Conservation (phyloP, 164 flowering plant genomes). For the Cinnamomum chago region DNA sequence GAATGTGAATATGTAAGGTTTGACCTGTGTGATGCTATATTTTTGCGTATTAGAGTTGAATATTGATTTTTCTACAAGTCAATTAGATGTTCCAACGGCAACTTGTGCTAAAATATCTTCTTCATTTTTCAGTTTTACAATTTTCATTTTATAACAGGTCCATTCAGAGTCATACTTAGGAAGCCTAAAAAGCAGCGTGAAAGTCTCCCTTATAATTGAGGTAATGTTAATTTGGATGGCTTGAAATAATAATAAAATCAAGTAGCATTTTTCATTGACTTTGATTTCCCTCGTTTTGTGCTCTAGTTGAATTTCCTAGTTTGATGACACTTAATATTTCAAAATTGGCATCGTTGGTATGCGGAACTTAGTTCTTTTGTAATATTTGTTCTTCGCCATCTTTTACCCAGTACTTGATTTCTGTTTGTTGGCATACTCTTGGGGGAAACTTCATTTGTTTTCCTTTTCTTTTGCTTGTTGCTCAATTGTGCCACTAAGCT, state of each 20-base stretch:
- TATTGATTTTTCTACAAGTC: not conserved
- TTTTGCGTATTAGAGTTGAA: not conserved
- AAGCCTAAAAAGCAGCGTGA: conserved; percentile 64
- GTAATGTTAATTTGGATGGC: conserved; percentile 24
- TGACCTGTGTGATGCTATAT: too few relatives aligned
- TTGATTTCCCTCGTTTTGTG: not conserved
- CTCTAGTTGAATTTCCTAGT: not conserved
- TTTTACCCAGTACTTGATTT: not conserved
- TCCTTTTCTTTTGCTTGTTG: too few relatives aligned
- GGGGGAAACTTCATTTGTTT: too few relatives aligned
- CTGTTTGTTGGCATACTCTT: not conserved
- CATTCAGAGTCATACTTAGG: conserved; percentile 73
- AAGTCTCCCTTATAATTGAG: conserved; percentile 73
- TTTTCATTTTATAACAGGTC: conserved; percentile 40
- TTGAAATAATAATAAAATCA: too few relatives aligned
- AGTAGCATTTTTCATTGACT: not conserved
- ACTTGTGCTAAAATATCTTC: not conserved
- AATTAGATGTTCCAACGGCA: not conserved
- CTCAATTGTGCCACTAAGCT: not conserved
- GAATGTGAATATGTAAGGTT: not conserved
- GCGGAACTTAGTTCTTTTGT: not conserved
- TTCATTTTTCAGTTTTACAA: not conserved
- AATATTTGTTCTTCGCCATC: not conserved
- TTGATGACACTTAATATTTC: not conserved
- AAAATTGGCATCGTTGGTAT: not conserved